phyloP scores from a whole-genome alignment of 2,329 filamentous ascomycete genomes.

The Sporothrix brasiliensis region DNA sequence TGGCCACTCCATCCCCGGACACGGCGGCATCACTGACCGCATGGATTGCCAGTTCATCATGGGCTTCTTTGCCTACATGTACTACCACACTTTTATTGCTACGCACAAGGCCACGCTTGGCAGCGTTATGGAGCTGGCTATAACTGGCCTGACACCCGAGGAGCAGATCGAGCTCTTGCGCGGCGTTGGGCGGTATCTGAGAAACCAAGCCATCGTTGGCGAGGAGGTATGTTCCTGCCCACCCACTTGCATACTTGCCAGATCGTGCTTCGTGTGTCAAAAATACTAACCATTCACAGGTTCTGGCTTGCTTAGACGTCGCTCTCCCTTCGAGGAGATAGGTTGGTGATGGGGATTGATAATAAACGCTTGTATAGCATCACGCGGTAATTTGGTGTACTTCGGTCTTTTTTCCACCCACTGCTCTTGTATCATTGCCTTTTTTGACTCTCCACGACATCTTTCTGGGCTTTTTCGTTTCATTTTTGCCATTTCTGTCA shows the following conservation, averaged over 20 bases:
- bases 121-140: constrained; percentile 84
- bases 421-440: constrained; percentile 2
- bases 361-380: constrained; percentile 5
- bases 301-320: constrained; percentile 36
- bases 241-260: neutral
- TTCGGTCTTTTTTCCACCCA: neutral
- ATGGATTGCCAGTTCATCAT: constrained; percentile 99
- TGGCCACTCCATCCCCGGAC: constrained; percentile 94
- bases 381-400: constrained; percentile 23
- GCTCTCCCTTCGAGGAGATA: constrained; percentile 36
- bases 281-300: constrained; percentile 31
- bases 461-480: neutral
- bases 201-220: constrained; percentile 61
- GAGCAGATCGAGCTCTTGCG: constrained; percentile 84
- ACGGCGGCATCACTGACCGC: constrained; percentile 96
- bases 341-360: no score
- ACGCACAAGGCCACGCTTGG: constrained; percentile 83
- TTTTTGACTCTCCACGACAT: neutral
- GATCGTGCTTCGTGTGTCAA: neutral
- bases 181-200: constrained; percentile 64
- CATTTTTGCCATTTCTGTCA: constrained; percentile 3
- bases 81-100: constrained; percentile 97
- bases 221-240: constrained; percentile 44
- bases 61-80: constrained; percentile 98
- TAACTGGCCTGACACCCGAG: constrained; percentile 82